Evolutionary conservation across 768 basidiomycete species (phyloP), one percentile per base, ranked within the genome.

Genomic region (Arthromyces matolae): DNA sequence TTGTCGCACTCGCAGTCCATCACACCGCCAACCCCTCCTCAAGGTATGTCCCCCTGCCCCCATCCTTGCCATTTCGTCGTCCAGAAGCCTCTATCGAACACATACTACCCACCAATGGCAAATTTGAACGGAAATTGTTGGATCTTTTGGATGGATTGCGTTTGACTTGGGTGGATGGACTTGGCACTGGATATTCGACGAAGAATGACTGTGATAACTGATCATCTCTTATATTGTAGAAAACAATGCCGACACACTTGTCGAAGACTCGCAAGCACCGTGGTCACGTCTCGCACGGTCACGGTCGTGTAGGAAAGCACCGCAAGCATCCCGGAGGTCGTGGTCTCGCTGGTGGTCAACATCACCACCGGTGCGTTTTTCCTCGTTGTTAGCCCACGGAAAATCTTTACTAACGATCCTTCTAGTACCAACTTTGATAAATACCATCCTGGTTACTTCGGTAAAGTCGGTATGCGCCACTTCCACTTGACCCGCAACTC

Each of bases 381-480:
- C 38, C n/a, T 36, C 12, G 29, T 18, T 14, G 9, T 4, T 33
- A 29, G 14, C 24, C 3, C 22, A 18, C 13, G 32, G 22, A 9
- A 39, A 12, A 42, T 18, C 14, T 45, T 38, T 35, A n/a, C 39
- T 53, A 28, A 52, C 18, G 5, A 28, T 35, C 20, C 50, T 28
- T 28, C 16, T 54, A 91, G 93, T 52, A 94, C 88, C 65, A 96
- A 97, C 78, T 90, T 95, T 66, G 93, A 95, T 74, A 95, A 95
- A 76, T 97, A 93, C 87, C 94, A 97, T 76, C 93, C 93, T 70
- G 94, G 94, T 89, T 97, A 97, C 92, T 98, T 95, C 71, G 94
- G 94, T 79, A 97, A 97, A 77, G 92, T 95, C 69, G 96, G 96
- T 91, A 99, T 99, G 95, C 85, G 96, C 67, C 86, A 86, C 72